These are phyloP conservation scores for Botrytis byssoidea DNA, from an alignment of 2,329 filamentous ascomycete species.

Conservation along the genomic window DNA sequence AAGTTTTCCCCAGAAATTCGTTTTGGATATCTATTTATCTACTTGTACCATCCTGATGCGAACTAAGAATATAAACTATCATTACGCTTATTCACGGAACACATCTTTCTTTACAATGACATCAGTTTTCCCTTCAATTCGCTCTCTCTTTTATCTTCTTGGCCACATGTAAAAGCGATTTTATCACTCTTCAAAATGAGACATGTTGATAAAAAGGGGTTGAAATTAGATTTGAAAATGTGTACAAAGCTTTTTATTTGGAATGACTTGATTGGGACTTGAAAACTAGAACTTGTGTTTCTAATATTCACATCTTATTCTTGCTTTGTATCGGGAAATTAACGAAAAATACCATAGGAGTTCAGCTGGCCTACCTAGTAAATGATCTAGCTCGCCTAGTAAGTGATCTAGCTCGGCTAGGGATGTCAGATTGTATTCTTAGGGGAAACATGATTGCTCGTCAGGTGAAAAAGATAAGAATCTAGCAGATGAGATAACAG, in stretches of 20 bases:
- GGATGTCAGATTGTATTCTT: background rate
- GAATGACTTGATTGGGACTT: background rate
- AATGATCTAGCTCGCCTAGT: background rate
- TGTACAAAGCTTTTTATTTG: background rate
- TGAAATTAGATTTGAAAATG: background rate
- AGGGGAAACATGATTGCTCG: background rate
- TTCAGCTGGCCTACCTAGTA: background rate
- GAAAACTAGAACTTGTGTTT: background rate
- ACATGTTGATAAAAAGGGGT: background rate
- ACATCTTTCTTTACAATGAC: background rate
- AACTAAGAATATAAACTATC: background rate
- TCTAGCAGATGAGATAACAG: too few species aligned
- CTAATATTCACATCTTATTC: rapidly evolving
- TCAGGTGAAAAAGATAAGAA: background rate
- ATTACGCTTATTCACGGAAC: background rate
- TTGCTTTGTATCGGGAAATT: background rate
- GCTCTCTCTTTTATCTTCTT: too few species aligned
- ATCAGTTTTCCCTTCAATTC: background rate
- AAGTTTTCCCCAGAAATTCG: rapidly evolving
- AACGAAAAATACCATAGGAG: background rate
- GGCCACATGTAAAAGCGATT: background rate
- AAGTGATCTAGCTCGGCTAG: too few species aligned
- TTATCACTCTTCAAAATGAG: background rate
- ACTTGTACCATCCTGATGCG: background rate
- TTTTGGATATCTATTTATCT: background rate